These are phyloP conservation scores for Fragilariopsis cylindrus DNA, from an alignment of 108 stramenopile genomes.

Conservation along the genomic window DNA sequence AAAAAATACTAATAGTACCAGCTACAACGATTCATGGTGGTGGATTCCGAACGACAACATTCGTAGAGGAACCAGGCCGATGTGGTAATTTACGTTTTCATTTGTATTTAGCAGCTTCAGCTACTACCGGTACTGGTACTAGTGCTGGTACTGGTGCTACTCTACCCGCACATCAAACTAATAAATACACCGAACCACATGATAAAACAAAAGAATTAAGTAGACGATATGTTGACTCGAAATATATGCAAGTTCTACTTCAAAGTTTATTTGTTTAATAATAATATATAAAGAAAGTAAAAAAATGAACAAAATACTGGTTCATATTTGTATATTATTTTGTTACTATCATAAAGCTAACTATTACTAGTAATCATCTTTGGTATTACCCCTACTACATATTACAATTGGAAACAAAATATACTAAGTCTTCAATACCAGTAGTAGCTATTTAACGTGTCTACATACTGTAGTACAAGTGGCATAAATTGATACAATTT, in stretches of 20 bases:
- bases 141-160: not conserved
- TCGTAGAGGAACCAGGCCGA: not conserved
- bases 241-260: constrained; percentile 4
- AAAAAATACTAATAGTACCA: constrained; percentile 59
- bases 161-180: constrained; percentile 33
- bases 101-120: constrained; percentile 43
- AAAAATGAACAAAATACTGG: no score
- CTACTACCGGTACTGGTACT: no score
- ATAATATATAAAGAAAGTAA: not conserved
- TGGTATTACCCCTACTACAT: no score
- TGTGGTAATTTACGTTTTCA: constrained; percentile 60
- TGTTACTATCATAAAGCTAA: no score
- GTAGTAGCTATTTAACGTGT: no score
- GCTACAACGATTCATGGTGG: constrained; percentile 67
- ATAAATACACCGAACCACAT: constrained; percentile 41
- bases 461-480: no score
- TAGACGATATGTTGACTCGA: constrained; percentile 12
- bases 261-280: constrained; percentile 8
- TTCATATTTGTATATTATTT: no score
- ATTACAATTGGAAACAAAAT: no score
- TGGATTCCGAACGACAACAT: constrained; percentile 52
- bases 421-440: no score
- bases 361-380: no score
- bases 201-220: constrained; percentile 27
- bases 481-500: no score